Evolutionary conservation across 495 filamentous ascomycete genomes (phyloP).

Genomic region (Corynascus novoguineensis): DNA sequence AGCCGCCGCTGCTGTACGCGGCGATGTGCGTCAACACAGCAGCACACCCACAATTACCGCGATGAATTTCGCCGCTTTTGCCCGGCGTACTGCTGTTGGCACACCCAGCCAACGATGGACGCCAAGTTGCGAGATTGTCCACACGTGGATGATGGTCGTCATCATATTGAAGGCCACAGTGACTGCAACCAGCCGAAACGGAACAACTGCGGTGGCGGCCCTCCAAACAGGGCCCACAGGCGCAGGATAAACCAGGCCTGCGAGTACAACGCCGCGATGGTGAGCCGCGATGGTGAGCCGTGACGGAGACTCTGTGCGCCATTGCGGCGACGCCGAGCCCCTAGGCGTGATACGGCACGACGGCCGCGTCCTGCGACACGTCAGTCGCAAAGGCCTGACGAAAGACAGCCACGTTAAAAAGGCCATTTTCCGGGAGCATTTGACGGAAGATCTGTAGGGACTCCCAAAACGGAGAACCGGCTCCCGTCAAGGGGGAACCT

Average conservation of each 20-base stretch:
- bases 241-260: conserved; percentile 63
- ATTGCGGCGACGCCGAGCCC: conserved; percentile 48
- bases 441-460: too few relatives aligned
- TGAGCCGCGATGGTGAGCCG: conserved; percentile 57
- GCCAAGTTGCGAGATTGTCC: conserved; percentile 50
- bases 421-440: background rate
- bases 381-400: too few relatives aligned
- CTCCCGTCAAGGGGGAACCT: too few relatives aligned
- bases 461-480: too few relatives aligned
- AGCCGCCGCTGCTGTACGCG: background rate
- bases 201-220: conserved; percentile 42
- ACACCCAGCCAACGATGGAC: conserved; percentile 59
- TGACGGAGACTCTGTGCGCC: conserved; percentile 53
- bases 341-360: conserved; percentile 44
- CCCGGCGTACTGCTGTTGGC: conserved; percentile 16
- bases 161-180: conserved; percentile 57
- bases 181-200: conserved; percentile 47
- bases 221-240: conserved; percentile 40
- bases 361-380: conserved; percentile 51
- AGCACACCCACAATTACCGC: background rate
- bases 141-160: conserved; percentile 52
- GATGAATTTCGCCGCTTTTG: background rate
- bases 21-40: conserved; percentile 5
- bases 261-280: conserved; percentile 63
- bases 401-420: too few relatives aligned